Percentiles rank a stretch among this genome's conserved stretches.
These are phyloP conservation scores for Suillus clintonianus DNA, from an alignment of 768 basidiomycete genomes.

Conservation along the genomic window DNA sequence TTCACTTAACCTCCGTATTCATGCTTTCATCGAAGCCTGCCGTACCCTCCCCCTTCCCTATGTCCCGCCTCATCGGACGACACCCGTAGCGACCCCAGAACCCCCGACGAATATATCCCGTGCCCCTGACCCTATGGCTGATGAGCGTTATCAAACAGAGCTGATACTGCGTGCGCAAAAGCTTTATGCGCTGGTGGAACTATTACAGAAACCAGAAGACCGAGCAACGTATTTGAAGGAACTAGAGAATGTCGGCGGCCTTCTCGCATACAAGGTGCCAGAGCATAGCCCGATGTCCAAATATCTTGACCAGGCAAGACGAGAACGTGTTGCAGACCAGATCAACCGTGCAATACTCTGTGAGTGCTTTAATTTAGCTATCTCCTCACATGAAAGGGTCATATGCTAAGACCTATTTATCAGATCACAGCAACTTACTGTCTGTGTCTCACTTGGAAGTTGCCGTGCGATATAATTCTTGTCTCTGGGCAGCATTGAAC, in stretches of 20 bases:
- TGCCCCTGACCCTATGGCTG: conserved; percentile 29
- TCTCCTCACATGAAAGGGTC: not conserved
- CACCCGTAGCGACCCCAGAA: conserved; percentile 9
- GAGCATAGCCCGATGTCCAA: conserved; percentile 73
- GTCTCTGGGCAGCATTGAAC: conserved; percentile 58
- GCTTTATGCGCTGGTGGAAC: conserved; percentile 61
- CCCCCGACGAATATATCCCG: conserved; percentile 20
- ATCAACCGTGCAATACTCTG: conserved; percentile 85
- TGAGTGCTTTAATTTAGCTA: conserved; percentile 39
- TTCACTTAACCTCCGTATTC: conserved; percentile 81
- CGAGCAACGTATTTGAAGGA: conserved; percentile 67
- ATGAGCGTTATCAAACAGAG: conserved; percentile 44
- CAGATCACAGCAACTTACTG: conserved; percentile 54
- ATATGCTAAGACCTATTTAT: not conserved
- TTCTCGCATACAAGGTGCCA: conserved; percentile 83
- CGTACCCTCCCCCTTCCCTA: conserved; percentile 67
- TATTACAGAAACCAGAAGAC: conserved; percentile 56
- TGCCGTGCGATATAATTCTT: conserved; percentile 63
- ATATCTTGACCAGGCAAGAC: conserved; percentile 75
- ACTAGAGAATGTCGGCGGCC: conserved; percentile 68
- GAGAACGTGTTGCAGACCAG: conserved; percentile 84
- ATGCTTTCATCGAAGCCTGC: conserved; percentile 84
- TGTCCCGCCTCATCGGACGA: conserved; percentile 20
- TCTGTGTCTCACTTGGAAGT: conserved; percentile 66
- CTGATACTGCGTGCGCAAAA: conserved; percentile 65